Evolutionary conservation across 768 basidiomycete species (phyloP), one percentile per base, ranked within the genome.

Genomic region (Tulasnella sp.): DNA sequence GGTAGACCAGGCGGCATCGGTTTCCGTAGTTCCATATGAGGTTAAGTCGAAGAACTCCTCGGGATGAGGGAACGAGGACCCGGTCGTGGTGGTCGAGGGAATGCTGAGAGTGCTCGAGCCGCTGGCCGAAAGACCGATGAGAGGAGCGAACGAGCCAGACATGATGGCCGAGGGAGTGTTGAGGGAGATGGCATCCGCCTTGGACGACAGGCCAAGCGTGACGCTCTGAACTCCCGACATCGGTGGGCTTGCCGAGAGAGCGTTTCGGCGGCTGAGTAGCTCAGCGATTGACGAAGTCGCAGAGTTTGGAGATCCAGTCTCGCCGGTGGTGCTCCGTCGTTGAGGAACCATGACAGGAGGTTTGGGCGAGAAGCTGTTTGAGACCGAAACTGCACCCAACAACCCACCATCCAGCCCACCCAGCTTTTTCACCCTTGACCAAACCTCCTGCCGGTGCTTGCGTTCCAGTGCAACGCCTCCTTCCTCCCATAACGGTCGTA

Each of bases 351-450:
- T 23, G 48, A 48, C 18, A 18, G 18, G 48, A 6, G 48, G 48
- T 48, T 48, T 32, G n/a, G 57, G 57, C n/a, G 57, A 61, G n/a
- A 23, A 48, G 57, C 5, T 61, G 57, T 61, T 61, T 61, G 18
- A 23, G 23, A 61, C 57, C 57, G 57, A 61, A 61, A 61, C 57
- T 18, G 57, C 57, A 61, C 57, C 57, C 57, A 61, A 61, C 57
- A 61, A 61, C 57, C 57, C 71, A 72, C 71, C 71, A 40, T 40
- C 71, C 29, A 40, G 18, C 32, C 71, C 71, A 40, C 44, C 71
- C 10, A 72, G 40, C 71, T 48, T 72, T 48, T 72, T 72, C 71
- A 48, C 71, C 71, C 71, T 72, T 18, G 57, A 72, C 44, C 71
- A 40, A 2, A 40, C 71, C 71, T 48, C 71, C 44, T 72, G 40